Evolutionary conservation across 345 rosid species (phyloP).

Genomic region (Sapria himalayana): DNA sequence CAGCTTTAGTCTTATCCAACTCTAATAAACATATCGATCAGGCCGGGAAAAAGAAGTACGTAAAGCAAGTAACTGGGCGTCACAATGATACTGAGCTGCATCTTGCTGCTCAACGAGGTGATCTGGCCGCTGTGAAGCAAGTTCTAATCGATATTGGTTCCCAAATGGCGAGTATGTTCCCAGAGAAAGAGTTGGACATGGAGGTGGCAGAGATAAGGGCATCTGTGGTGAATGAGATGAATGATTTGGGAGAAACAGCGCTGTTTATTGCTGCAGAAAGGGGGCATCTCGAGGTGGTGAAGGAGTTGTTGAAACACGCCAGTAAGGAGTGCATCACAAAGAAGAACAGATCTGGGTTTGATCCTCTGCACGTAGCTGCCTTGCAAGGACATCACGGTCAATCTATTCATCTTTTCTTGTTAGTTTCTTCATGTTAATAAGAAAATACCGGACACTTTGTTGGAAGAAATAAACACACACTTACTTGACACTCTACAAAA

Average conservation of each 20-base stretch:
- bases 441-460: too few relatives aligned
- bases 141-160: conserved; percentile 56
- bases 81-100: conserved; percentile 92
- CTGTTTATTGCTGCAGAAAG: conserved; percentile 65
- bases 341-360: conserved; percentile 53
- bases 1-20: conserved; percentile 33
- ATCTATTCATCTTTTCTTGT: not conserved
- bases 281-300: conserved; percentile 62
- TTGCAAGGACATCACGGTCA: conserved; percentile 70
- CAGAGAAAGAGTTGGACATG: conserved; percentile 59
- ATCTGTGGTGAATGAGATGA: conserved; percentile 68
- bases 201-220: conserved; percentile 58
- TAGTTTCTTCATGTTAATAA: too few relatives aligned
- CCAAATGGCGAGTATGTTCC: conserved; percentile 39
- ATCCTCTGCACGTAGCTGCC: conserved; percentile 67
- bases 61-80: conserved; percentile 89
- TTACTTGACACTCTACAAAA: too few relatives aligned
- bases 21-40: conserved; percentile 65
- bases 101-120: conserved; percentile 73
- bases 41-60: conserved; percentile 53
- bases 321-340: conserved; percentile 33
- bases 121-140: conserved; percentile 34
- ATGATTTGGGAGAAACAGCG: conserved; percentile 86
- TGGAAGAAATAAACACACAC: too few relatives aligned
- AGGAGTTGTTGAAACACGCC: conserved; percentile 41